Evolutionary conservation across 1,284 basidiomycete genomes (phyloP).

Genomic region (Ceratobasidium sp.): DNA sequence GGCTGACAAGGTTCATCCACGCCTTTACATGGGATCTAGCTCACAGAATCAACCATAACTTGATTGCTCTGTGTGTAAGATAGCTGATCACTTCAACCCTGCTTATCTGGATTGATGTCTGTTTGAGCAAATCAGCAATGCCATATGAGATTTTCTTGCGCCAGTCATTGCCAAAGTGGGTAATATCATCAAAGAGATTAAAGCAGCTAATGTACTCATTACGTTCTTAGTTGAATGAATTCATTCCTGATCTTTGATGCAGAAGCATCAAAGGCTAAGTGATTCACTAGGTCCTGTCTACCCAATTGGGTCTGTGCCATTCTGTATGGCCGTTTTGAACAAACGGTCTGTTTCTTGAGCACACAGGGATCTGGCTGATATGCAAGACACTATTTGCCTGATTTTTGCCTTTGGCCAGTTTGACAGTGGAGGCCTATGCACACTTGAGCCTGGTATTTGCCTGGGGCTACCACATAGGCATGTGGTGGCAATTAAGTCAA

Average conservation of each 20-base stretch:
- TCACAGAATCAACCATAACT: not conserved
- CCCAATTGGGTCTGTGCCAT: not conserved
- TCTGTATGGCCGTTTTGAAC: slow-evolving; percentile 19
- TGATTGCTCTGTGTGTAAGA: not conserved
- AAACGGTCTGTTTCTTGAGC: not conserved
- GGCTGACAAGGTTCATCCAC: not conserved
- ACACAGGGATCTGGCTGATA: not conserved
- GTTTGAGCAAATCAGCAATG: not conserved
- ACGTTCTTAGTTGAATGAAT: not conserved
- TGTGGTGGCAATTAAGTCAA: not conserved
- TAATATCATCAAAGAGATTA: not conserved
- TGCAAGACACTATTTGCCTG: not conserved
- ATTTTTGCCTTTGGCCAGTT: slow-evolving; percentile 6
- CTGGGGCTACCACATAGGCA: not conserved
- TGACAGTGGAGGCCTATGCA: not conserved
- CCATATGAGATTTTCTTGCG: not conserved
- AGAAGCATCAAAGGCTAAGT: not conserved
- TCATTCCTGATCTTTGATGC: slow-evolving; percentile 5
- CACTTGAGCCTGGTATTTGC: not conserved
- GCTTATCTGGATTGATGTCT: not conserved
- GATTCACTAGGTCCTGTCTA: not conserved
- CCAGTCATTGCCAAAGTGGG: not conserved
- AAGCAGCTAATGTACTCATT: not conserved
- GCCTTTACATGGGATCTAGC: not conserved
- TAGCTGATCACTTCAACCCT: not conserved